phyloP scores from a whole-genome alignment of 164 flowering plant genomes.

The Warburgia ugandensis region DNA sequence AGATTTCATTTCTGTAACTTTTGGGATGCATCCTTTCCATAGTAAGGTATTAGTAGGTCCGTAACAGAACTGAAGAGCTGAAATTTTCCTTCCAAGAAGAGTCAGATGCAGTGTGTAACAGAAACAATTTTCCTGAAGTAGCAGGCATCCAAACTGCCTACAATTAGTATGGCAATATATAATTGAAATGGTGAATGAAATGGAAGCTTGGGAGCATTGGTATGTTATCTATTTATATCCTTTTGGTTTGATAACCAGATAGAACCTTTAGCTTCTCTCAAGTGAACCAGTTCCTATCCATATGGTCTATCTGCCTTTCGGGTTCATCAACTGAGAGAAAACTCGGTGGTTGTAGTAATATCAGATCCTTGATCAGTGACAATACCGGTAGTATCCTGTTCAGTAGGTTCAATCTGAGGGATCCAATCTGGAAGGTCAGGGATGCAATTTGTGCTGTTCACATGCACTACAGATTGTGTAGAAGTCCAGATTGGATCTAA shows the following conservation, averaged over 20 bases:
- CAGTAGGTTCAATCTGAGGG: slow-evolving; percentile 13
- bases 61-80: too few species aligned
- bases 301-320: slow-evolving; percentile 34
- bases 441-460: slow-evolving; percentile 24
- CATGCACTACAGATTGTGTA: slow-evolving; percentile 15
- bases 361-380: slow-evolving; percentile 19
- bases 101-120: too few species aligned
- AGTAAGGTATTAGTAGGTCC: too few species aligned
- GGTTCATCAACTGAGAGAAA: slow-evolving; percentile 42
- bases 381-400: slow-evolving; percentile 11
- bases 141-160: too few species aligned
- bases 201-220: not conserved
- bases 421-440: slow-evolving; percentile 27
- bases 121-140: too few species aligned
- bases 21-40: too few species aligned
- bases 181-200: not conserved
- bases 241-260: not conserved
- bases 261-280: not conserved
- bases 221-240: not conserved
- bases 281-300: not conserved
- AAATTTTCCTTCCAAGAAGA: too few species aligned
- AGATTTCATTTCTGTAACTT: too few species aligned
- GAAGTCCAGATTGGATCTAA: slow-evolving; percentile 27
- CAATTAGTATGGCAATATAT: not conserved
- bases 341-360: slow-evolving; percentile 23